phyloP scores from a whole-genome alignment of 2,329 filamentous ascomycete genomes.

The Aspergillus intermedius region DNA sequence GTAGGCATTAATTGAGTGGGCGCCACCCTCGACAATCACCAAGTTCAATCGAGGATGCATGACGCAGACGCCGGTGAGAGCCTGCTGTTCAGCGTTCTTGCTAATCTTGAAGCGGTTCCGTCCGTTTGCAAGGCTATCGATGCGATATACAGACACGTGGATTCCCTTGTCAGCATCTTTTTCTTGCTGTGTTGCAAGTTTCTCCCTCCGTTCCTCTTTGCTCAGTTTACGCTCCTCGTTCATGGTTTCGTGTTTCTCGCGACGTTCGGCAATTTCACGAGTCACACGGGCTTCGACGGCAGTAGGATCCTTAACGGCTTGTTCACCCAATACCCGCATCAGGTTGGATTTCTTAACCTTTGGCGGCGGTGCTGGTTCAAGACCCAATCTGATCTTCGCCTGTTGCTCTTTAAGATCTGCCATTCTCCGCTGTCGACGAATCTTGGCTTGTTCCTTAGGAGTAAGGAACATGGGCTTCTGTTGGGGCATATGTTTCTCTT shows the following conservation, averaged over 20 bases:
- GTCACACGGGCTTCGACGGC: slow-evolving; percentile 94
- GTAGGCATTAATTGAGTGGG: slow-evolving; percentile 74
- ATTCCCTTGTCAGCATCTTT: slow-evolving; percentile 84
- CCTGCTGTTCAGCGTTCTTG: slow-evolving; percentile 84
- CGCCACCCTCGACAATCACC: slow-evolving; percentile 85
- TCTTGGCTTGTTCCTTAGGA: slow-evolving; percentile 80
- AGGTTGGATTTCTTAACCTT: slow-evolving; percentile 97
- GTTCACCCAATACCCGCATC: slow-evolving; percentile 92
- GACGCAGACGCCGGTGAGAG: slow-evolving; percentile 82
- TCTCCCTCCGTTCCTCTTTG: slow-evolving; percentile 80
- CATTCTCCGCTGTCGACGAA: slow-evolving; percentile 82
- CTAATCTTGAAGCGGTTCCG: slow-evolving; percentile 90
- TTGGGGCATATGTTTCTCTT: slow-evolving; percentile 71
- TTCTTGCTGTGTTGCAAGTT: slow-evolving; percentile 73
- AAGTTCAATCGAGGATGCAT: slow-evolving; percentile 85
- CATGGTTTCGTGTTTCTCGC: slow-evolving; percentile 65
- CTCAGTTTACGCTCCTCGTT: slow-evolving; percentile 85
- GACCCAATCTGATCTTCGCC: slow-evolving; percentile 85
- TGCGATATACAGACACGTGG: slow-evolving; percentile 78
- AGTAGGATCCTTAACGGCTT: slow-evolving; percentile 90
- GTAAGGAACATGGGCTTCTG: slow-evolving; percentile 92
- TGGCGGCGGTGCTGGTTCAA: slow-evolving; percentile 82
- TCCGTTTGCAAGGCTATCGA: slow-evolving; percentile 82
- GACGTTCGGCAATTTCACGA: slow-evolving; percentile 81
- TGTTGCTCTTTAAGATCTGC: slow-evolving; percentile 93